Conservation (phyloP, 352 stramenopile genomes). For the Phytophthora aleatoria region DNA sequence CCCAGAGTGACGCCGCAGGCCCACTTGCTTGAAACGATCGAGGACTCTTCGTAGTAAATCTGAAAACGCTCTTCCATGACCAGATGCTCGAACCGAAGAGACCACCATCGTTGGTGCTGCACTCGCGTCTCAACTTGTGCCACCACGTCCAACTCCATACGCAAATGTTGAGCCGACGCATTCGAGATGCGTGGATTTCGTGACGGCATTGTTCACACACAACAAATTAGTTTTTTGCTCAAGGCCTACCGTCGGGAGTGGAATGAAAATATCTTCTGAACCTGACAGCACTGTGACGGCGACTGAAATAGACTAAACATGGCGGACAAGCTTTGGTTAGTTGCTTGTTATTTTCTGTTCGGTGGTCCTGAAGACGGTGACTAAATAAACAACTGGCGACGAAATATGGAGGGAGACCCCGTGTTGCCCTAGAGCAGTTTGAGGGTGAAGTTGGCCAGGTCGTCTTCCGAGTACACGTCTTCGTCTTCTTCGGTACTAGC, state of each 20-base stretch:
- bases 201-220: constrained; percentile 6
- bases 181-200: constrained; percentile 45
- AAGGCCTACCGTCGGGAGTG: background rate
- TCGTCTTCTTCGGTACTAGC: constrained; percentile 45
- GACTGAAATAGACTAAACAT: constrained; percentile 24
- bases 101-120: constrained; percentile 44
- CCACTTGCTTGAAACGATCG: constrained; percentile 39
- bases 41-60: constrained; percentile 61
- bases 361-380: constrained; percentile 4
- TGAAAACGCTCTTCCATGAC: constrained; percentile 63
- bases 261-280: constrained; percentile 16
- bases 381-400: constrained; percentile 37
- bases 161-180: constrained; percentile 49
- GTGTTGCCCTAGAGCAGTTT: constrained; percentile 33
- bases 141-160: constrained; percentile 53
- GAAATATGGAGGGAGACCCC: no score
- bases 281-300: constrained; percentile 3
- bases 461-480: constrained; percentile 60
- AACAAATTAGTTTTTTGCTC: background rate
- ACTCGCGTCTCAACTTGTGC: constrained; percentile 43
- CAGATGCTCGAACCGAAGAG: constrained; percentile 50
- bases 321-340: constrained; percentile 23
- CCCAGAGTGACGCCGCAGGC: constrained; percentile 39
- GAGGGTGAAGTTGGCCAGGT: constrained; percentile 81
- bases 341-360: constrained; percentile 22